phyloP scores from a whole-genome alignment of 164 flowering plant species.

The Echeveria elegans region DNA sequence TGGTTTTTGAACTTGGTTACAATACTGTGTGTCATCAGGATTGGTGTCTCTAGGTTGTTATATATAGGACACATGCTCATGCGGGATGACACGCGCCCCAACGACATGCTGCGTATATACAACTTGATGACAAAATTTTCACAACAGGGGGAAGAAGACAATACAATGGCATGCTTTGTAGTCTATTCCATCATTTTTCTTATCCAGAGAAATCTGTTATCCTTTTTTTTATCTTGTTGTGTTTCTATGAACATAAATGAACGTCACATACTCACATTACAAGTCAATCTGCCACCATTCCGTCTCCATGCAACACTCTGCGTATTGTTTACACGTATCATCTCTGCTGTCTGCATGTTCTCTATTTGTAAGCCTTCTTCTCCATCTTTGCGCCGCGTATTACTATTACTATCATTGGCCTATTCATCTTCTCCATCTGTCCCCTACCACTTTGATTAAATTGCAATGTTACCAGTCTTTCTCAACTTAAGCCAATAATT shows the following conservation, averaged over 20 bases:
- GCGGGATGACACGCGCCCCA: background rate
- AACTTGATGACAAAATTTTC: background rate
- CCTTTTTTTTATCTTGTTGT: background rate
- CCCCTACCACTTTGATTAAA: too few relatives aligned
- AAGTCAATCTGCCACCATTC: background rate
- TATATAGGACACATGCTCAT: background rate
- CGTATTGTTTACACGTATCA: background rate
- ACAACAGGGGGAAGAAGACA: background rate
- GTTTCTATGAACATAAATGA: background rate
- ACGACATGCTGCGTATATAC: background rate
- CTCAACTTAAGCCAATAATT: too few relatives aligned
- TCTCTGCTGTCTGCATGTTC: conserved; percentile 5
- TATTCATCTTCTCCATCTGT: too few relatives aligned
- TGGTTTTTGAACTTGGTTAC: background rate
- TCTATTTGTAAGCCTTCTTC: background rate
- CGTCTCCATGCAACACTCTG: background rate
- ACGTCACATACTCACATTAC: background rate
- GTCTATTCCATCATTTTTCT: background rate
- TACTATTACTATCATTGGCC: too few relatives aligned
- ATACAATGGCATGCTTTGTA: background rate
- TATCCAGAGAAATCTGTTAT: background rate
- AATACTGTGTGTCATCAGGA: background rate
- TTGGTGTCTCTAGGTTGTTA: background rate
- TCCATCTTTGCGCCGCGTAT: background rate
- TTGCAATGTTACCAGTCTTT: too few relatives aligned